Conservation (phyloP, 148 eudicot species). For the Rheum nobile region DNA sequence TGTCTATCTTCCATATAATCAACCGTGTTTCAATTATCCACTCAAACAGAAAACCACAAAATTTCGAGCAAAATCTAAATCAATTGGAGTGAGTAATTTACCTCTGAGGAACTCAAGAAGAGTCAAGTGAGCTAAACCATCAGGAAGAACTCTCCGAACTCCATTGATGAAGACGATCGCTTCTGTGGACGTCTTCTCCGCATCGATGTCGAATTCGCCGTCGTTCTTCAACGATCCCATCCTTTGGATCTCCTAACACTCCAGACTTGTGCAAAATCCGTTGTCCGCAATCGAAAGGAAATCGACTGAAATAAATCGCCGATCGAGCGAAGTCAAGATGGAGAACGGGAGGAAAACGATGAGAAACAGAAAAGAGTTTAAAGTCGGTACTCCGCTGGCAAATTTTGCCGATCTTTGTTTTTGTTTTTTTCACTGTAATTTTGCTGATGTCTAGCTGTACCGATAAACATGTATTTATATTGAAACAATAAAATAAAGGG, state of each 20-base stretch:
- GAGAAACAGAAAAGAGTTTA: not conserved
- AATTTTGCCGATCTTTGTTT: not conserved
- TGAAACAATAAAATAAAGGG: too few relatives aligned
- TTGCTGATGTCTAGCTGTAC: not conserved
- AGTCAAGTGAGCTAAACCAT: conserved; percentile 87
- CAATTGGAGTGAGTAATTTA: conserved; percentile 14
- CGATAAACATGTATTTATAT: not conserved
- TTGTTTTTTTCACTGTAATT: not conserved
- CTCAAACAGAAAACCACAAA: not conserved
- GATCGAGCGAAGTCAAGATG: not conserved
- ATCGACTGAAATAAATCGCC: not conserved
- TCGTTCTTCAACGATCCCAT: conserved; percentile 75
- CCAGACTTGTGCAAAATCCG: not conserved
- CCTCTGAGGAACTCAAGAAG: conserved; percentile 96
- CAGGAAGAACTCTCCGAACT: conserved; percentile 65
- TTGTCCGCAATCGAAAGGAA: not conserved
- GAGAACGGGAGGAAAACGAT: not conserved
- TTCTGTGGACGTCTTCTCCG: conserved; percentile 36
- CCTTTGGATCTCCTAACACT: not conserved
- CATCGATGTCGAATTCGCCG: conserved; percentile 23
- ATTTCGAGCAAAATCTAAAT: not conserved
- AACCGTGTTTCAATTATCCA: not conserved
- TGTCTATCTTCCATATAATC: not conserved
- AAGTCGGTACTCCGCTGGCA: not conserved
- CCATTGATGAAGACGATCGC: conserved; percentile 76